Evolutionary conservation across 495 filamentous ascomycete genomes (phyloP), one percentile per base, ranked within the genome.

Genomic region (Penicillium malachiteum): DNA sequence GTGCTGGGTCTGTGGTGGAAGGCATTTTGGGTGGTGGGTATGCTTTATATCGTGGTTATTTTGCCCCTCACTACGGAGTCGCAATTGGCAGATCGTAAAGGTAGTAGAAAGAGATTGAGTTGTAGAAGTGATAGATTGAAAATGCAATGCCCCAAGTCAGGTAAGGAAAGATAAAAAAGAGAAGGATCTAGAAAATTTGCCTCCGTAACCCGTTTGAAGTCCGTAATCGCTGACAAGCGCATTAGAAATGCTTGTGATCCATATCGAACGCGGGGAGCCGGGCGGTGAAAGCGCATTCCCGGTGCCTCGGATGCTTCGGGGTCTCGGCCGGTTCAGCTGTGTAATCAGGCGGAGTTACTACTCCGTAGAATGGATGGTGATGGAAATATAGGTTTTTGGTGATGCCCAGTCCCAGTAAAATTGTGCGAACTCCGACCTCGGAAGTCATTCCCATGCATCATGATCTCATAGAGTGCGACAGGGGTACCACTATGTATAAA

Each of bases 171-270:
- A 18, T 26, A 30, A 18, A 41, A 47, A 54, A 16, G 32, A 31
- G 3, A 39, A 11, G 26, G 30, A 59, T 49, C 47, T 37, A 52
- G 52, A 56, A 63, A 45, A 32, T 34, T 50, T 52, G 48, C 42
- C 45, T 50, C 38, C 18, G n/a, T n/a, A n/a, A n/a, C n/a, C n/a
- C n/a, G 37, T 30, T 16, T 10, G 33, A 16, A 33, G 45, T 42
- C 50, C 21, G 57, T 63, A 68, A 57, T 60, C 38, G 64, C 59
- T 67, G 59, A 67, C 65, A 59, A 42, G 57, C 43, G 43, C 39
- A 68, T 65, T 68, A 63, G 65, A 63, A 65, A 65, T 66, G 62
- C 55, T 54, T 49, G 63, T 68, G 65, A 68, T 66, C 17, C 33
- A 31, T 7, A 49, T 50, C 60, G 54, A 48, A 18, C 61, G 62